phyloP scores from a whole-genome alignment of 768 basidiomycete species.

The Boletellus ananiceps region DNA sequence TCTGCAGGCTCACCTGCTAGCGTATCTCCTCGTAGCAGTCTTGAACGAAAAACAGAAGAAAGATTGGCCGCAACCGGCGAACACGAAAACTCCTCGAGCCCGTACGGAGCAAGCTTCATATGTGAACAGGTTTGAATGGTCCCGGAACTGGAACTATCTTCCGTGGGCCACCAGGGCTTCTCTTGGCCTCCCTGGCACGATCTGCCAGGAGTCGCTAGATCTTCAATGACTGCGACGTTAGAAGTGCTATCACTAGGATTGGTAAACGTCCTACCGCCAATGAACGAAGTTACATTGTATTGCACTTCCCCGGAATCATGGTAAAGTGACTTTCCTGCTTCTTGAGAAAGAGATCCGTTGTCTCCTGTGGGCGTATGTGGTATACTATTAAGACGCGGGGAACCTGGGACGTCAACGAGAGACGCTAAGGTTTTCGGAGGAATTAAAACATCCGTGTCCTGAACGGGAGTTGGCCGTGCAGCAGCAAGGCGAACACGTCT shows the following conservation, averaged over 20 bases:
- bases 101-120: not conserved
- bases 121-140: not conserved
- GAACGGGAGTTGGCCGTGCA: constrained; percentile 1
- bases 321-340: constrained; percentile 19
- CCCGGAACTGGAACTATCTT: constrained; percentile 1
- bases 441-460: constrained; percentile 8
- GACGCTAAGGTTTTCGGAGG: constrained; percentile 28
- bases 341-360: constrained; percentile 6
- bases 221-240: constrained; percentile 21
- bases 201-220: constrained; percentile 29
- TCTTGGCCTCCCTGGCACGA: constrained; percentile 9
- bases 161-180: constrained; percentile 2
- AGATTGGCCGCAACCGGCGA: not conserved
- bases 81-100: not conserved
- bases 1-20: not conserved
- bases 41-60: not conserved
- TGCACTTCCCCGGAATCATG: constrained; percentile 47
- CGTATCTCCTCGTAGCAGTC: not conserved
- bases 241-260: not conserved
- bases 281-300: constrained; percentile 75
- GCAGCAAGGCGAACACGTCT: constrained; percentile 17
- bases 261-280: constrained; percentile 39
- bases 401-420: constrained; percentile 18
- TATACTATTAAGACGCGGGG: constrained; percentile 10
- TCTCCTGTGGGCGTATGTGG: constrained; percentile 18